Conservation (phyloP, 192 early-diverging fungal species). For the Coemansia sp. region DNA sequence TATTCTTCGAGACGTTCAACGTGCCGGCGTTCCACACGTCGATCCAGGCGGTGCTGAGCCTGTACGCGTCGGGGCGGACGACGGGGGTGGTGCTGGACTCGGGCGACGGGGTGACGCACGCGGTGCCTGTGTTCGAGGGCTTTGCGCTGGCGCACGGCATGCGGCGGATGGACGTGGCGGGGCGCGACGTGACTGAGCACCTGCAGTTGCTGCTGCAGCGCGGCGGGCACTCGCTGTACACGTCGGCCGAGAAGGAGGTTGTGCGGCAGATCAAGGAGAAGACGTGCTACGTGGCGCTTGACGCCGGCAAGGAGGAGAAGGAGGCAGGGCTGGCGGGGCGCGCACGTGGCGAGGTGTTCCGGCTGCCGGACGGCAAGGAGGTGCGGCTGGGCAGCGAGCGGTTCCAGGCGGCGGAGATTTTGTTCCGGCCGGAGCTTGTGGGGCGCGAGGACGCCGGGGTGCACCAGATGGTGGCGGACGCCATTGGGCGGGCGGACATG, state of each 20-base stretch:
- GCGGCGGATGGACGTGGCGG: slow-evolving; percentile 89
- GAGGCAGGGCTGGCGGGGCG: slow-evolving; percentile 58
- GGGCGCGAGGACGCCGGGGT: slow-evolving; percentile 92
- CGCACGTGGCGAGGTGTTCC: slow-evolving; percentile 39
- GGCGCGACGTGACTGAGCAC: slow-evolving; percentile 91
- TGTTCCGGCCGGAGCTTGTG: slow-evolving; percentile 93
- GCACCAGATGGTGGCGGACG: slow-evolving; percentile 90
- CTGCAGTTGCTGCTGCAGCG: slow-evolving; percentile 92
- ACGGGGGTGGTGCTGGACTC: slow-evolving; percentile 96
- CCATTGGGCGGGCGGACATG: slow-evolving; percentile 91
- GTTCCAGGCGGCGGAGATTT: slow-evolving; percentile 92
- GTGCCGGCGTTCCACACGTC: slow-evolving; percentile 95
- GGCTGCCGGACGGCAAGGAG: slow-evolving; percentile 42
- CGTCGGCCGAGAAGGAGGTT: slow-evolving; percentile 92
- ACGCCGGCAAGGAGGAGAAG: slow-evolving; percentile 93
- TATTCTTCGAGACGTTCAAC: slow-evolving; percentile 99
- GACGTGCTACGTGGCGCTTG: slow-evolving; percentile 87
- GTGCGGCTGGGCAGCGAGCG: slow-evolving; percentile 81
- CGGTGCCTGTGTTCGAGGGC: slow-evolving; percentile 95
- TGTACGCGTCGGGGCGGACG: slow-evolving; percentile 96
- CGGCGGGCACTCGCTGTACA: slow-evolving; percentile 82
- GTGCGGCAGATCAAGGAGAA: slow-evolving; percentile 96
- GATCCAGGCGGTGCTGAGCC: slow-evolving; percentile 95
- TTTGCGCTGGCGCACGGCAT: slow-evolving; percentile 95
- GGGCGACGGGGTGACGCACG: slow-evolving; percentile 94